Evolutionary conservation across 164 flowering plant genomes (phyloP).

Genomic region (Nymphaea thermarum): DNA sequence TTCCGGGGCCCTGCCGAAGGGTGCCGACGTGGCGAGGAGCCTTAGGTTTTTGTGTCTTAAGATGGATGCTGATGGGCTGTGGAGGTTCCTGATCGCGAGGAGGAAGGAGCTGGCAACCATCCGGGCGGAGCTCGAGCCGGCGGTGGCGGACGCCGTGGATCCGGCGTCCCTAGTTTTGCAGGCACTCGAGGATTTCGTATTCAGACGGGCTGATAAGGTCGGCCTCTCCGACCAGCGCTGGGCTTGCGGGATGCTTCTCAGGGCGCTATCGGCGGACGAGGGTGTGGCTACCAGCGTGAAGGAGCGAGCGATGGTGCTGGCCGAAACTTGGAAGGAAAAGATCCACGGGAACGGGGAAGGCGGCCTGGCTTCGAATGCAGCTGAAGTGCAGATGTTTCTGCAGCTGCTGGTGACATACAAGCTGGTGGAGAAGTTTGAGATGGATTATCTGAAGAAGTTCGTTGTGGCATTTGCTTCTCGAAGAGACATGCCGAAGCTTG

Average conservation of each 20-base stretch:
- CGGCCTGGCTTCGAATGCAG: slow-evolving; percentile 21
- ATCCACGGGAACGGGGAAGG: slow-evolving; percentile 18
- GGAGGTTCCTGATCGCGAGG: slow-evolving; percentile 25
- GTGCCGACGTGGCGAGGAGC: neutral
- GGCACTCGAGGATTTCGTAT: slow-evolving; percentile 29
- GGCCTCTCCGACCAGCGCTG: slow-evolving; percentile 47
- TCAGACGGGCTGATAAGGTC: slow-evolving; percentile 11
- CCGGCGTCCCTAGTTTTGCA: slow-evolving; percentile 28
- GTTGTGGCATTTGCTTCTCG: slow-evolving; percentile 30
- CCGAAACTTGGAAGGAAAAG: slow-evolving; percentile 30
- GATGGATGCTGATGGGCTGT: slow-evolving; percentile 34
- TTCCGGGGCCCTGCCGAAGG: neutral
- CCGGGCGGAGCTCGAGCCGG: slow-evolving; percentile 19
- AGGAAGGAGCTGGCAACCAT: slow-evolving; percentile 32
- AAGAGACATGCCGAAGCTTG: slow-evolving; percentile 58
- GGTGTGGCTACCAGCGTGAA: slow-evolving; percentile 18
- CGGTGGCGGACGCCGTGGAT: slow-evolving; percentile 31
- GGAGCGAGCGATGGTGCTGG: slow-evolving; percentile 23
- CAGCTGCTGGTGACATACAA: slow-evolving; percentile 39
- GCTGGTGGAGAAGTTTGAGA: slow-evolving; percentile 28
- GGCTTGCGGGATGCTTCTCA: slow-evolving; percentile 41
- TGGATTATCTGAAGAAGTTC: slow-evolving; percentile 33
- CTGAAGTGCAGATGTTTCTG: slow-evolving; percentile 50
- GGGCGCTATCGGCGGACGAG: slow-evolving; percentile 21
- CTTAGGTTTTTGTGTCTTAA: slow-evolving; percentile 21